Evolutionary conservation across 139 green algal species (phyloP), one percentile per base, ranked within the genome.

Genomic region (Pleodorina starrii): DNA sequence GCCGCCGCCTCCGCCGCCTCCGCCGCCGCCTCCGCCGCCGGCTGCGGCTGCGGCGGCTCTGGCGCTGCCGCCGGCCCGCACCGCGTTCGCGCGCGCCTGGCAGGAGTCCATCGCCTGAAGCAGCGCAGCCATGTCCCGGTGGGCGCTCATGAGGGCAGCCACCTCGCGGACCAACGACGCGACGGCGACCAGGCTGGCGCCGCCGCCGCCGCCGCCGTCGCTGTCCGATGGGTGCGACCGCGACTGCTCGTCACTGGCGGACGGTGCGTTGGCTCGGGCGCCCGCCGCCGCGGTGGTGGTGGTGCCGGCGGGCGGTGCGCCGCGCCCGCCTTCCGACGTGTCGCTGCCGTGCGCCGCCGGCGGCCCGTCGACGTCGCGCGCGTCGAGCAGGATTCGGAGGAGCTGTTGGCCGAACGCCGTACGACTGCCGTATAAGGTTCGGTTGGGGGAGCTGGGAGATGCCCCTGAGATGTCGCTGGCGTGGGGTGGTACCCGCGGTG

Each of bases 361-460:
- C 42, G 14, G 40, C 14, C 35, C 50, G n/a, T 12, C n/a, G 19
- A 71, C 16, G 35, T 48, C 48, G 17, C 3, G 76, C 17, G 19
- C 76, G 10, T 46, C n/a, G 9, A 40, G 36, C 0, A 86, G 79
- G 27, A 78, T 27, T 19, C 51, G 29, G 35, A 87, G 80, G 0
- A 87, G 63, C 29, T 87, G 42, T 27, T 25, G 80, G 5, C 80
- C 80, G 0, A 63, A 21, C 29, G 59, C 43, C 16, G 42, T 66
- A 63, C 80, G 80, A 29, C 80, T 87, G 57, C 80, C 80, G 60
- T 87, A 87, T 0, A 87, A 35, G 43, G 14, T 87, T 25, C 40
- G 36, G 48, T 50, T 77, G 19, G n/a, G 10, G 17, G 51, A n/a
- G n/a, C n/a, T n/a, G n/a, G n/a, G n/a, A n/a, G n/a, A n/a, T n/a